Percentiles rank a stretch among this genome's conserved stretches.
These are phyloP conservation scores for Metarhizium humberi DNA, from an alignment of 2,329 filamentous ascomycete genomes.

Conservation along the genomic window DNA sequence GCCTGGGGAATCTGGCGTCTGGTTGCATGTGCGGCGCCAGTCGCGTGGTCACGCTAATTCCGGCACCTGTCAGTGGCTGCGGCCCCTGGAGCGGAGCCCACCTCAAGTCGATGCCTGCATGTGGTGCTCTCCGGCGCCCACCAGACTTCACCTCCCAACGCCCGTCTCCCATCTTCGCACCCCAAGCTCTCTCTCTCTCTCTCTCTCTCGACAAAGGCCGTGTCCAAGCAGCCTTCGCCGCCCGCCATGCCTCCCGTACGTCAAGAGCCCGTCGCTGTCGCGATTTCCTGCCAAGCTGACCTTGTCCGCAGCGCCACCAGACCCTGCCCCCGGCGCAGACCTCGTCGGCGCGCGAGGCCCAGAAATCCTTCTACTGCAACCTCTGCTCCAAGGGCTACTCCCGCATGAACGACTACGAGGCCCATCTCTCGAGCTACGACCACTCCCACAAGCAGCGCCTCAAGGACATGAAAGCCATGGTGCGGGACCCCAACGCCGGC, in stretches of 20 bases:
- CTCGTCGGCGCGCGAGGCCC: conserved; percentile 61
- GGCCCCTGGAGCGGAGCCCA: background rate
- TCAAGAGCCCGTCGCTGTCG: conserved; percentile 30
- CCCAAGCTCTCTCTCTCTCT: too few relatives aligned
- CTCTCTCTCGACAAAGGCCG: too few relatives aligned
- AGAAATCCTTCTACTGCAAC: conserved; percentile 74
- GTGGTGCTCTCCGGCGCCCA: too few relatives aligned
- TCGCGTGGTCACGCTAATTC: background rate
- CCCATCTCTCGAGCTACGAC: conserved; percentile 89
- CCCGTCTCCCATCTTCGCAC: too few relatives aligned
- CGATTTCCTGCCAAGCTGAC: conserved; percentile 26
- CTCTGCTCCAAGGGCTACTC: conserved; percentile 92
- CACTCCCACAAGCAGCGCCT: conserved; percentile 89
- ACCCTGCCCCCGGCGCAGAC: conserved; percentile 51
- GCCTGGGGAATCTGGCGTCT: background rate
- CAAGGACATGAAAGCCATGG: conserved; percentile 80
- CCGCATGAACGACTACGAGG: conserved; percentile 92
- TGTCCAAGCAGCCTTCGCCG: background rate
- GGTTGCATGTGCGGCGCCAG: too few relatives aligned
- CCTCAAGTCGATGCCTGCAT: background rate
- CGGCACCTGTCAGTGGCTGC: background rate
- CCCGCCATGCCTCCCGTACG: conserved; percentile 47
- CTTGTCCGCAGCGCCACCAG: conserved; percentile 37
- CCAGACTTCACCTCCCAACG: background rate
- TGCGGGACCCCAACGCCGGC: conserved; percentile 58